phyloP scores from a whole-genome alignment of 192 early-diverging fungal species.

The Backusella mclennaniae region DNA sequence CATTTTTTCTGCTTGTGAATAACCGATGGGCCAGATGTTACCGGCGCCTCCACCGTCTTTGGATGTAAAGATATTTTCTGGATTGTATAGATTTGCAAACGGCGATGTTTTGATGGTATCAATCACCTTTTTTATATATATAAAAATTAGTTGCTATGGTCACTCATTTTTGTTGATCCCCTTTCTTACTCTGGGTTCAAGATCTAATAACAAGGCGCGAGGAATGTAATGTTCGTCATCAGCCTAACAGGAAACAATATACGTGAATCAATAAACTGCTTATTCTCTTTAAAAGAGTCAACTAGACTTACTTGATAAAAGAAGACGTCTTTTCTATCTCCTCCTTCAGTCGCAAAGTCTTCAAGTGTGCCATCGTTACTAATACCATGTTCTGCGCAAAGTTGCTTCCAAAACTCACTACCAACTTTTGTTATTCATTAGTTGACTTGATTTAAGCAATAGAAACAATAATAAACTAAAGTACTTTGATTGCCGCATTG shows the following conservation, averaged over 20 bases:
- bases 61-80: constrained; percentile 93
- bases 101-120: constrained; percentile 84
- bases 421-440: constrained; percentile 63
- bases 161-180: neutral
- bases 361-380: constrained; percentile 90
- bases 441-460: neutral
- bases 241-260: constrained; percentile 53
- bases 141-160: neutral
- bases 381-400: constrained; percentile 96
- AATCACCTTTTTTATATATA: constrained; percentile 62
- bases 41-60: constrained; percentile 96
- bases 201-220: constrained; percentile 85
- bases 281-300: neutral
- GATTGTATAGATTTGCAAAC: constrained; percentile 94
- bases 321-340: constrained; percentile 97
- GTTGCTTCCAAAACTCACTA: constrained; percentile 90
- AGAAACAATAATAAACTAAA: neutral
- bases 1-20: constrained; percentile 81
- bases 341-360: constrained; percentile 84
- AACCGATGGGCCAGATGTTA: constrained; percentile 96
- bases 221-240: constrained; percentile 99
- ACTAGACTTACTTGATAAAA: constrained; percentile 81
- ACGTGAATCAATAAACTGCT: neutral
- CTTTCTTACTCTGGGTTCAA: constrained; percentile 85
- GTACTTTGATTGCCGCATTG: constrained; percentile 98